phyloP scores from a whole-genome alignment of 2,329 filamentous ascomycete species.

The Nemania sp. region DNA sequence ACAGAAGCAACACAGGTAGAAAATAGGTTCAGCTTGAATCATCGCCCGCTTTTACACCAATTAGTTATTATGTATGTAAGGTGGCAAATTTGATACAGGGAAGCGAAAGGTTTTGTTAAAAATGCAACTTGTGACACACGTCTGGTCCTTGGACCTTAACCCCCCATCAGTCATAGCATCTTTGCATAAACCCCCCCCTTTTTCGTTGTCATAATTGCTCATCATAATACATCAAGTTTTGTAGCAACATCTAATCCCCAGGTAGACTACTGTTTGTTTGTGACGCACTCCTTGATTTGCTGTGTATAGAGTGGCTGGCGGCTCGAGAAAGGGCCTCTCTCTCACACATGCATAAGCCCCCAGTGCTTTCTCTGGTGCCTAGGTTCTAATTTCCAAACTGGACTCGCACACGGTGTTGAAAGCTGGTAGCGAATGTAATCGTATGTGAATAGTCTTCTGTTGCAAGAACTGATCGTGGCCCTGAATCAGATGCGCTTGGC shows the following conservation, averaged over 20 bases:
- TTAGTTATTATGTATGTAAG: slow-evolving; percentile 19
- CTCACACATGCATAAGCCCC: not conserved
- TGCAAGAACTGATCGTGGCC: too few species aligned
- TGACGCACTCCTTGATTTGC: not conserved
- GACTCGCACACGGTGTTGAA: slow-evolving; percentile 17
- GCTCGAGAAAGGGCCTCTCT: not conserved
- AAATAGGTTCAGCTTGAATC: not conserved
- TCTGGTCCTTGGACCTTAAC: too few species aligned
- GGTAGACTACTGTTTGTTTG: not conserved
- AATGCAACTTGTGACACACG: slow-evolving; percentile 7
- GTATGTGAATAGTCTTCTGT: too few species aligned
- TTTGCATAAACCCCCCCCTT: slow-evolving; percentile 4
- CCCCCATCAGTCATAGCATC: not conserved
- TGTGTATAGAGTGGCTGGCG: not conserved
- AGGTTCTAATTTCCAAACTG: not conserved
- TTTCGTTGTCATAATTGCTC: slow-evolving; percentile 16
- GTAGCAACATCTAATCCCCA: not conserved
- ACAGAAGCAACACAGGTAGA: not conserved
- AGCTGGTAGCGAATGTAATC: not conserved
- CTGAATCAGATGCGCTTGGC: too few species aligned
- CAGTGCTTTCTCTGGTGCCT: not conserved
- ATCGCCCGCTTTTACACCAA: not conserved
- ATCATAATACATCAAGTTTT: slow-evolving; percentile 9
- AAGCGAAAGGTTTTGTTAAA: not conserved
- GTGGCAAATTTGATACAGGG: slow-evolving; percentile 14